Evolutionary conservation across 1,139 yeast genomes (phyloP).

Genomic region (Suzukiozyma palmioleophila): DNA sequence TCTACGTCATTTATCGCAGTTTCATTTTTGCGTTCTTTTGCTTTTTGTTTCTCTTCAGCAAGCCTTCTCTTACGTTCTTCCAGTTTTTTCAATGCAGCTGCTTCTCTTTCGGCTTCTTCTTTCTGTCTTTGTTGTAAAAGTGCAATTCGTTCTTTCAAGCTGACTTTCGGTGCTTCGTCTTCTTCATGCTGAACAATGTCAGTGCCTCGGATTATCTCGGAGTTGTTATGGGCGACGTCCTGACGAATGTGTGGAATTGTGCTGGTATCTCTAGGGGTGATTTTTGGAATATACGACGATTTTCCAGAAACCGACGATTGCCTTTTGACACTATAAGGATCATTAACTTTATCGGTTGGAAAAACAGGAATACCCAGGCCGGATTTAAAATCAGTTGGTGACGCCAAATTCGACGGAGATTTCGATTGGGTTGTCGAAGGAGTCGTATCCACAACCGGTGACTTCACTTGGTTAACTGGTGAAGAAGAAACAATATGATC

Average conservation of each 20-base stretch:
- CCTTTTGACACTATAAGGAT: constrained; percentile 42
- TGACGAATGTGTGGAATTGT: constrained; percentile 28
- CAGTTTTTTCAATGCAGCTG: constrained; percentile 53
- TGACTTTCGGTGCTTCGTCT: constrained; percentile 63
- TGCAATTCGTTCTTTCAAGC: constrained; percentile 83
- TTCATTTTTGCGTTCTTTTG: constrained; percentile 13
- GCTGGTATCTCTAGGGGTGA: constrained; percentile 40
- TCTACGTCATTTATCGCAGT: constrained; percentile 7
- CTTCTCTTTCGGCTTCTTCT: constrained; percentile 75
- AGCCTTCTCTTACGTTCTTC: constrained; percentile 50
- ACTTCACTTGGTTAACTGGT: too few species aligned
- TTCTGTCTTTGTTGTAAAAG: constrained; percentile 76
- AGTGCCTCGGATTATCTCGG: constrained; percentile 23
- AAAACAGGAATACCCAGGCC: constrained; percentile 17
- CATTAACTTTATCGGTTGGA: constrained; percentile 27
- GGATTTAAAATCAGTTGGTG: constrained; percentile 8
- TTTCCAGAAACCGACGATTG: constrained; percentile 40
- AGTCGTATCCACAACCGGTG: too few species aligned
- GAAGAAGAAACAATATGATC: too few species aligned
- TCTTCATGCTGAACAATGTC: constrained; percentile 24
- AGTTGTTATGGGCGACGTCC: constrained; percentile 17
- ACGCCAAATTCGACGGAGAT: too few species aligned
- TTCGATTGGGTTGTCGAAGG: too few species aligned
- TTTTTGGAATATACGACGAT: constrained; percentile 42
- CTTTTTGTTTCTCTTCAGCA: constrained; percentile 30